phyloP scores from a whole-genome alignment of 176 grass and related monocot species.

The Dendrocalamus sinicus region DNA sequence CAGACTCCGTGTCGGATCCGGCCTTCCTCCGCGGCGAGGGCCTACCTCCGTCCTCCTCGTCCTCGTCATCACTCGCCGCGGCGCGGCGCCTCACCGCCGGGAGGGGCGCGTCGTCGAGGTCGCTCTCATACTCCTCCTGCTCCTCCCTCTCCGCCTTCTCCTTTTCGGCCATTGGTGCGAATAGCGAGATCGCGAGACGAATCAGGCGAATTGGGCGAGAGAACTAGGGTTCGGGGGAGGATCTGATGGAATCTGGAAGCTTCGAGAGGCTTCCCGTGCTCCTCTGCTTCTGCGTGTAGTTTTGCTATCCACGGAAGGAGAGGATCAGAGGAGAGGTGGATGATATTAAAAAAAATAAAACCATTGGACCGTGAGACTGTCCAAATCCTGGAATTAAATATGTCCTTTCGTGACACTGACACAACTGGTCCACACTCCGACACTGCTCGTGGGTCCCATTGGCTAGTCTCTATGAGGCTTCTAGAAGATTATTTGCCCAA shows the following conservation, averaged over 20 bases:
- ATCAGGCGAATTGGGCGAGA: background rate
- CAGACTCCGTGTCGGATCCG: slow-evolving; percentile 74
- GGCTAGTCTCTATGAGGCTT: background rate
- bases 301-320: slow-evolving; percentile 20
- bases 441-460: background rate
- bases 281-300: background rate
- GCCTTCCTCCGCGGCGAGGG: slow-evolving; percentile 19
- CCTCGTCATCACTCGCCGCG: slow-evolving; percentile 89
- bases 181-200: slow-evolving; percentile 32
- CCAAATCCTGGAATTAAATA: background rate
- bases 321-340: slow-evolving; percentile 7
- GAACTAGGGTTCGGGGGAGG: slow-evolving; percentile 35
- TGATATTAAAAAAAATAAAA: slow-evolving; percentile 30
- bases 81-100: slow-evolving; percentile 68
- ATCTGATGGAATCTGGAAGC: slow-evolving; percentile 50
- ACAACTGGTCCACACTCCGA: background rate
- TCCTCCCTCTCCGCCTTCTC: slow-evolving; percentile 26
- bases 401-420: background rate
- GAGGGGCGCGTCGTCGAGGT: slow-evolving; percentile 84
- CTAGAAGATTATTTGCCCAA: background rate
- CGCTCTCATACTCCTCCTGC: slow-evolving; percentile 81
- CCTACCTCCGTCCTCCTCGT: slow-evolving; percentile 31
- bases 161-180: slow-evolving; percentile 50
- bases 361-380: background rate
- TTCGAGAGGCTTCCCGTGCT: slow-evolving; percentile 47